Percentiles rank a stretch among this genome's conserved stretches.
These are phyloP conservation scores for Tremellales sp. DNA, from an alignment of 1,284 basidiomycete species.

Conservation along the genomic window DNA sequence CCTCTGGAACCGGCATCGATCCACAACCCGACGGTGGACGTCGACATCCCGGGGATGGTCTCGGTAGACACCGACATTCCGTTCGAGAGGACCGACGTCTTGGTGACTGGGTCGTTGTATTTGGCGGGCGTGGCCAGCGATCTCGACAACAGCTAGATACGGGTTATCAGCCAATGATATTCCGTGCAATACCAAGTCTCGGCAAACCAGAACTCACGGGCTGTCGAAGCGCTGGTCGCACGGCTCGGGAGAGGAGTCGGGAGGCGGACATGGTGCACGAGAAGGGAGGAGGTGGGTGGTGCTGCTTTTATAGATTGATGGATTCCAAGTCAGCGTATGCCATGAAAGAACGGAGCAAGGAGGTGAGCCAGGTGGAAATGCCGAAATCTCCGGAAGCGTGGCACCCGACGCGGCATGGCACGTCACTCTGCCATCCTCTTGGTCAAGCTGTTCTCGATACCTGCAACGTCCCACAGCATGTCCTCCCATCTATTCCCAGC, in stretches of 20 bases:
- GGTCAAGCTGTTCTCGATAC: neutral
- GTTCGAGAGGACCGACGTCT: conserved; percentile 83
- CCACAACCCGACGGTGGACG: conserved; percentile 98
- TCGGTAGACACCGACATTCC: conserved; percentile 91
- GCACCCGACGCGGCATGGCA: conserved; percentile 9
- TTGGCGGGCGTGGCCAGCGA: conserved; percentile 57
- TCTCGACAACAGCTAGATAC: conserved; percentile 32
- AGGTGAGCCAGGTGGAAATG: conserved; percentile 5
- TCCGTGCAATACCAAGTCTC: neutral
- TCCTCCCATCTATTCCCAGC: conserved; percentile 23
- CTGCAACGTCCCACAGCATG: neutral
- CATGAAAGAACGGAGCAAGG: neutral
- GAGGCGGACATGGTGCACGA: conserved; percentile 34
- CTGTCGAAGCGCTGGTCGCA: conserved; percentile 24
- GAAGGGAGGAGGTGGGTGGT: neutral
- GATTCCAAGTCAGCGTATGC: too few species aligned
- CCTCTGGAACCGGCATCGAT: conserved; percentile 97
- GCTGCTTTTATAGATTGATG: too few species aligned
- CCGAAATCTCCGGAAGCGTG: conserved; percentile 11
- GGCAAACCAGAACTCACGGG: conserved; percentile 12
- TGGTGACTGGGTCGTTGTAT: conserved; percentile 67
- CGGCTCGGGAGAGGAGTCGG: conserved; percentile 38
- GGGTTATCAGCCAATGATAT: conserved; percentile 13
- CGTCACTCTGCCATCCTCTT: neutral
- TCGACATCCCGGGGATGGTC: conserved; percentile 88